Conservation (phyloP, 352 stramenopile genomes). For the Pythium biforme region DNA sequence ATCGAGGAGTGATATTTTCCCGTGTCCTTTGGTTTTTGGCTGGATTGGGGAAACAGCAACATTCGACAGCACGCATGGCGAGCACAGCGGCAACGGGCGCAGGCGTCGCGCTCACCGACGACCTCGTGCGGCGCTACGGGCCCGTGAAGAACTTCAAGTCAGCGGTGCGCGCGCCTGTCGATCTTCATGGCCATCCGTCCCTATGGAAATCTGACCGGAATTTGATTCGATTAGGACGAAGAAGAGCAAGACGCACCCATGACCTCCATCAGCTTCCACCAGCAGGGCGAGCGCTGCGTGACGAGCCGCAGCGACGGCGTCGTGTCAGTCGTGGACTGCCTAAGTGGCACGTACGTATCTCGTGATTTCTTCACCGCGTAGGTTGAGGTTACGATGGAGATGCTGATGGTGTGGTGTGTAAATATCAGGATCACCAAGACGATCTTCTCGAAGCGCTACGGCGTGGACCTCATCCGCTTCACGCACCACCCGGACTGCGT, state of each 20-base stretch:
- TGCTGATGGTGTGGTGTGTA: neutral
- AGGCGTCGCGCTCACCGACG: slow-evolving; percentile 53
- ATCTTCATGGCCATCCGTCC: neutral
- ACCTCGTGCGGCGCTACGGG: slow-evolving; percentile 62
- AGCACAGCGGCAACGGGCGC: neutral
- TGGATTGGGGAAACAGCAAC: neutral
- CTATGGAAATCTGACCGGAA: slow-evolving; percentile 7
- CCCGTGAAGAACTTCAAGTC: slow-evolving; percentile 63
- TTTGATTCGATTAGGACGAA: slow-evolving; percentile 39
- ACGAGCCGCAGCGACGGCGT: slow-evolving; percentile 76
- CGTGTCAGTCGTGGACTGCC: slow-evolving; percentile 78
- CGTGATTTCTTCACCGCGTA: no score
- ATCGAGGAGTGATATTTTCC: neutral
- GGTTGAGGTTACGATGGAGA: neutral
- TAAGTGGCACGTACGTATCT: slow-evolving; percentile 70
- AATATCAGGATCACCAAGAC: slow-evolving; percentile 73
- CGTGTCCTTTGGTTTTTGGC: neutral
- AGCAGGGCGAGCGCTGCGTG: slow-evolving; percentile 74
- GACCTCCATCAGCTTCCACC: slow-evolving; percentile 75
- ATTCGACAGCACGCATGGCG: neutral
- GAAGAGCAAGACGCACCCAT: slow-evolving; percentile 60
- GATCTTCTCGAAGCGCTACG: slow-evolving; percentile 84
- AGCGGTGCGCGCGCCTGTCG: slow-evolving; percentile 32
- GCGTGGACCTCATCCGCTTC: slow-evolving; percentile 73
- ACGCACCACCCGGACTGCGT: slow-evolving; percentile 85